These are phyloP conservation scores for Aechmea fasciata DNA, from an alignment of 176 grass and related monocot genomes.

Conservation along the genomic window DNA sequence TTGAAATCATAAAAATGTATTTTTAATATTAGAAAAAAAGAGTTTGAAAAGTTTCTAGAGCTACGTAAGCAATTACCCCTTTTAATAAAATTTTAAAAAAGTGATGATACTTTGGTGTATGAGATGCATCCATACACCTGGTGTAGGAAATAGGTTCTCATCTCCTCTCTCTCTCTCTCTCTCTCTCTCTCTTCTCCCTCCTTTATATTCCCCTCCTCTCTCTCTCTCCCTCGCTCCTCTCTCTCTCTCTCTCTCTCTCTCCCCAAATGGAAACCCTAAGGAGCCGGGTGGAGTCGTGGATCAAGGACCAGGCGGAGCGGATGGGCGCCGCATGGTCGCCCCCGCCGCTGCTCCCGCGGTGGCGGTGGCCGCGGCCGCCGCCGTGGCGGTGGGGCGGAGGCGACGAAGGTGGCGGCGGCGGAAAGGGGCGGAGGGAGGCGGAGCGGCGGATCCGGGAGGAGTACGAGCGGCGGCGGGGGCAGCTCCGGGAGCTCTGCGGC, in stretches of 20 bases:
- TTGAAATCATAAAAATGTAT: no score
- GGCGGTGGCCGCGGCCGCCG: slow-evolving; percentile 37
- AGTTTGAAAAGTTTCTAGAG: no score
- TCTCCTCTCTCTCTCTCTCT: background rate
- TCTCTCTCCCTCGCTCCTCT: background rate
- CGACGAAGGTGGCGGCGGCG: slow-evolving; percentile 7
- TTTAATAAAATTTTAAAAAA: no score
- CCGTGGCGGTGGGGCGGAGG: slow-evolving; percentile 30
- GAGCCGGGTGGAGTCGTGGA: slow-evolving; percentile 63
- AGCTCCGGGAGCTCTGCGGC: slow-evolving; percentile 59
- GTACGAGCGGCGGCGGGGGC: slow-evolving; percentile 35
- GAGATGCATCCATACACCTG: no score
- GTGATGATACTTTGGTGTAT: no score
- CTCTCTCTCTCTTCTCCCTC: background rate
- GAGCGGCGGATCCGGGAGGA: slow-evolving; percentile 60
- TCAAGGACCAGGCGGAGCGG: slow-evolving; percentile 46
- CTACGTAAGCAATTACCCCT: no score
- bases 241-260: slow-evolving; percentile 1
- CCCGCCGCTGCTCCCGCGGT: slow-evolving; percentile 19
- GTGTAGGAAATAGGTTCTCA: no score
- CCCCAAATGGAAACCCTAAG: slow-evolving; percentile 40
- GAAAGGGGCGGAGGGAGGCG: slow-evolving; percentile 30
- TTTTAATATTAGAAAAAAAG: no score
- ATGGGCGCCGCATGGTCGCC: slow-evolving; percentile 35
- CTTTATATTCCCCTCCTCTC: no score